These are phyloP conservation scores for Phytophthora foliorum DNA, from an alignment of 352 stramenopile species.

Conservation along the genomic window DNA sequence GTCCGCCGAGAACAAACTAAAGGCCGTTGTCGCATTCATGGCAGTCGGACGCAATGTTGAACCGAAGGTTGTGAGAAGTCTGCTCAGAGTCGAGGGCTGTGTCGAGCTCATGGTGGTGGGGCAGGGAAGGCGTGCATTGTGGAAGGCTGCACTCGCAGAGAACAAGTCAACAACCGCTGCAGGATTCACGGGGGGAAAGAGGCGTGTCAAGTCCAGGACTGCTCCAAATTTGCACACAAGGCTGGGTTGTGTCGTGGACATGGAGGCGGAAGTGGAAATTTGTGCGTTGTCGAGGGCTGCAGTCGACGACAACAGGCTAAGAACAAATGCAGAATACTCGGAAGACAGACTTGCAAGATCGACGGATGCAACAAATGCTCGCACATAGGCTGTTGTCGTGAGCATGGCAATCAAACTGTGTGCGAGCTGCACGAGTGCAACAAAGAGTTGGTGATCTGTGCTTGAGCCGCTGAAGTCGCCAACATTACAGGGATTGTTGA, in stretches of 20 bases:
- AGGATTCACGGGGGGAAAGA: conserved; percentile 69
- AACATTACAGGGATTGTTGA: too few species aligned
- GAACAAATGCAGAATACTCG: conserved; percentile 64
- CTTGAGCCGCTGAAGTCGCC: too few species aligned
- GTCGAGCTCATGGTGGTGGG: conserved; percentile 60
- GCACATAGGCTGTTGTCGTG: conserved; percentile 69
- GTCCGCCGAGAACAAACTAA: conserved; percentile 23
- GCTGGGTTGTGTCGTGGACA: conserved; percentile 58
- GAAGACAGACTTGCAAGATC: conserved; percentile 67
- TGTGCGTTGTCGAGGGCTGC: conserved; percentile 59
- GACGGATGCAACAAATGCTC: conserved; percentile 73
- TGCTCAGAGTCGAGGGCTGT: conserved; percentile 60
- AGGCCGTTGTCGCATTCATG: conserved; percentile 25
- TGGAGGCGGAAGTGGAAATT: conserved; percentile 55
- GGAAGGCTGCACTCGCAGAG: conserved; percentile 18
- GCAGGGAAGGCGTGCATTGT: conserved; percentile 42
- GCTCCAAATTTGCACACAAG: conserved; percentile 26
- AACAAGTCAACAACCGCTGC: conserved; percentile 55
- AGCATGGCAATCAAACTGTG: too few species aligned
- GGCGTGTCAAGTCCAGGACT: conserved; percentile 47
- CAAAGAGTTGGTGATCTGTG: too few species aligned
- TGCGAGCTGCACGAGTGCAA: too few species aligned
- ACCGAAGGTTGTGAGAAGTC: conserved; percentile 54
- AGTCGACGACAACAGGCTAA: conserved; percentile 68
- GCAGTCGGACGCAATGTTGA: conserved; percentile 39